Base-by-base conservation (phyloP, 257 asterid genomes). In the Plantago major region DNA sequence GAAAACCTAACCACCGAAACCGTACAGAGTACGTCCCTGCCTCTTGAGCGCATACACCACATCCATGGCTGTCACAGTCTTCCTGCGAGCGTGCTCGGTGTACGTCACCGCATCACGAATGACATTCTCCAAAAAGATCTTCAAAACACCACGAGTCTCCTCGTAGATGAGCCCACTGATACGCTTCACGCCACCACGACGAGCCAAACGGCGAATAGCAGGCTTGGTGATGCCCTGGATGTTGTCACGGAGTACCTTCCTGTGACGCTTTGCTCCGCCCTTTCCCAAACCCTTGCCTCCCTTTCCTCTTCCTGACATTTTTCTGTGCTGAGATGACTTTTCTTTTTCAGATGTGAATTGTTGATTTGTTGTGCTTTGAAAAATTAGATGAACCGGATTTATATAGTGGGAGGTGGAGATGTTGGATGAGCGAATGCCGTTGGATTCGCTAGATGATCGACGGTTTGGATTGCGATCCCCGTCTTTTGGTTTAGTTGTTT, bases 201-300 rank as follows among this genome's bases (percentile, higher is more conserved):
- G 85, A 16, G 85, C 85, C 40, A 80, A 58, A 3, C 85, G 85
- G 17, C 85, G 80, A 33, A 80, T 80, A 49, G 85, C 85, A n/a
- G 85, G 85, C 78, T 79, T 79, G 12, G 85, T 80, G 56, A 80
- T 80, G 16, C 86, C 86, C 67, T 80, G 86, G 26, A 80, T 80
- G 75, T 77, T 74, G 49, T 80, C 85, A 17, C 82, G 14, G n/a
- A 80, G 79, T 3, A 80, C 86, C 69, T 80, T 80, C 62, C 86
- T 42, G 67, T 80, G 86, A 2, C 86, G 72, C 75, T 80, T 80
- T 3, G 86, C 86, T 59, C 86, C 86, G 18, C 86, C 86, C 70
- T 80, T 80, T 28, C 86, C 83, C 75, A 80, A 74, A 15, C 86
- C 85, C 65, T 80, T 80, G 64, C 86, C 86, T 43, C 86, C 80